Evolutionary conservation across 495 filamentous ascomycete species (phyloP).

Genomic region (Venustampulla echinocandica): DNA sequence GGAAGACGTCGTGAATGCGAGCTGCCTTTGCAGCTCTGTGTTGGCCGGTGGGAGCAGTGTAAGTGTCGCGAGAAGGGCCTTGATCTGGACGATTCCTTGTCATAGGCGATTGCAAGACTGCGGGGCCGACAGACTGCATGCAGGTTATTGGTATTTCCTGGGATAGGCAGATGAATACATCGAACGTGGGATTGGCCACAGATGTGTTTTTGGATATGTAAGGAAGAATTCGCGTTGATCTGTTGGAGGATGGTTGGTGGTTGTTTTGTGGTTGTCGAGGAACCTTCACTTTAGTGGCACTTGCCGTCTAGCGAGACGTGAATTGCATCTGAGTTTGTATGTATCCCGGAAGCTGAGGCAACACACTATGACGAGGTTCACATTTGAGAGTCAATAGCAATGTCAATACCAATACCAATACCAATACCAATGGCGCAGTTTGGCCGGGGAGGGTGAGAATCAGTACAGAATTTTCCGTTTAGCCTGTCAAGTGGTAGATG

Average conservation of each 20-base stretch:
- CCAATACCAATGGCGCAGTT: too few relatives aligned
- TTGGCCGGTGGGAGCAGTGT: slow-evolving; percentile 3
- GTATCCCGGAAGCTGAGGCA: too few relatives aligned
- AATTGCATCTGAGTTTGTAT: background rate
- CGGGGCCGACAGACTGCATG: slow-evolving; percentile 14
- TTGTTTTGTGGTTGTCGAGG: background rate
- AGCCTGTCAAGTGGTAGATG: too few relatives aligned
- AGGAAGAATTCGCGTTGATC: too few relatives aligned
- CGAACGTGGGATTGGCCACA: slow-evolving; percentile 29
- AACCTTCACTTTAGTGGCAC: background rate
- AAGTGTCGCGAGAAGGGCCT: slow-evolving; percentile 12
- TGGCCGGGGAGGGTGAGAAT: too few relatives aligned
- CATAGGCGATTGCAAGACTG: slow-evolving; percentile 9
- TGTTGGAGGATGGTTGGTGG: background rate
- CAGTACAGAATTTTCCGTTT: too few relatives aligned
- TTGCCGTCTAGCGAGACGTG: background rate
- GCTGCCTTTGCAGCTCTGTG: slow-evolving; percentile 42
- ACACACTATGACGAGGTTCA: too few relatives aligned
- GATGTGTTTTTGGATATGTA: too few relatives aligned
- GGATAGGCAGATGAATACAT: slow-evolving; percentile 23
- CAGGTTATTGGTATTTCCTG: background rate
- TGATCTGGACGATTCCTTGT: slow-evolving; percentile 18
- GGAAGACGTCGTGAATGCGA: slow-evolving; percentile 80
- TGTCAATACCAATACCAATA: too few relatives aligned
- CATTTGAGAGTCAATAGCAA: too few relatives aligned